phyloP scores from a whole-genome alignment of 2,329 filamentous ascomycete species.

The Penicillium sp. region DNA sequence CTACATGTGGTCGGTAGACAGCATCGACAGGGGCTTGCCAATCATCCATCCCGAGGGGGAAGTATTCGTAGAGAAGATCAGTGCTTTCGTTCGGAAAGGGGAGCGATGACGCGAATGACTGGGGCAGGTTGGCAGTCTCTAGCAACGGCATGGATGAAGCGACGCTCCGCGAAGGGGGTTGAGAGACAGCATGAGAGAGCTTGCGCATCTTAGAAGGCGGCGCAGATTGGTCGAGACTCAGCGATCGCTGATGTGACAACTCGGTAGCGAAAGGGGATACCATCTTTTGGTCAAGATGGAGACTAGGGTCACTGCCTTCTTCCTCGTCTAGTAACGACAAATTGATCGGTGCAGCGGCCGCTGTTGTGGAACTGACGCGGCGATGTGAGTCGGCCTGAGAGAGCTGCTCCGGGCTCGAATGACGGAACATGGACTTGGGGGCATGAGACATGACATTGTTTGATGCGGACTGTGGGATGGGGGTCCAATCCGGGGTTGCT shows the following conservation, averaged over 20 bases:
- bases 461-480: slow-evolving; percentile 31
- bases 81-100: slow-evolving; percentile 62
- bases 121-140: slow-evolving; percentile 35
- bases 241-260: slow-evolving; percentile 27
- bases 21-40: slow-evolving; percentile 89
- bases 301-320: slow-evolving; percentile 46
- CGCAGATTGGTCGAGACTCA: slow-evolving; percentile 31
- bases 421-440: slow-evolving; percentile 47
- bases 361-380: slow-evolving; percentile 25
- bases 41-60: slow-evolving; percentile 85
- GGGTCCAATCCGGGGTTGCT: slow-evolving; percentile 39
- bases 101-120: slow-evolving; percentile 58
- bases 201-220: slow-evolving; percentile 44
- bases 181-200: slow-evolving; percentile 31
- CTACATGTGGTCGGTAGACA: slow-evolving; percentile 86
- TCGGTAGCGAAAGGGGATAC: slow-evolving; percentile 27
- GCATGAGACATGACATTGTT: slow-evolving; percentile 23
- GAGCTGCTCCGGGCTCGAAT: slow-evolving; percentile 54
- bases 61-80: slow-evolving; percentile 91
- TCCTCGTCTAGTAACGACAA: slow-evolving; percentile 59
- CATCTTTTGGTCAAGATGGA: slow-evolving; percentile 24
- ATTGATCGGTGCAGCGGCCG: slow-evolving; percentile 48
- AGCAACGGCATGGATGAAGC: slow-evolving; percentile 36
- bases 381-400: slow-evolving; percentile 44
- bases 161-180: slow-evolving; percentile 33